Conservation (phyloP, 108 stramenopile species). For the Licmophora abbreviata region DNA sequence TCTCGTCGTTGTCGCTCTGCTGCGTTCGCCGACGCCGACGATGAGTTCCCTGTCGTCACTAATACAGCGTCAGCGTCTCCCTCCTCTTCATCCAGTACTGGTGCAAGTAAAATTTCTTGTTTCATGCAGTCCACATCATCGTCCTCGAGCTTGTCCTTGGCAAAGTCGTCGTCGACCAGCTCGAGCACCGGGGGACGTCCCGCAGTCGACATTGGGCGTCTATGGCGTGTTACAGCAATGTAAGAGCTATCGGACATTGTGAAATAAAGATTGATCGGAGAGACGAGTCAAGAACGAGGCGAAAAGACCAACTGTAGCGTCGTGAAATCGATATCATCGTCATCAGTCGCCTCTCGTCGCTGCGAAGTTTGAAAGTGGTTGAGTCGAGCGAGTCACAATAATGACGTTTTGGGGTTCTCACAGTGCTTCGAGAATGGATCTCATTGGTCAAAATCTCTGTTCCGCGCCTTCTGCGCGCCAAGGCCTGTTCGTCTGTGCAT, state of each 20-base stretch:
- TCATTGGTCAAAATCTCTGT: too few species aligned
- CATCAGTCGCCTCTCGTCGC: too few species aligned
- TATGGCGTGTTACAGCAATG: slow-evolving; percentile 52
- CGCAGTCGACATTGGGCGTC: slow-evolving; percentile 26
- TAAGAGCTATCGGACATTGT: slow-evolving; percentile 68
- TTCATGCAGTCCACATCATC: slow-evolving; percentile 62
- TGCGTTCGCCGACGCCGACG: slow-evolving; percentile 24
- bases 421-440: too few species aligned
- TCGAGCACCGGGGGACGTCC: slow-evolving; percentile 58
- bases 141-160: slow-evolving; percentile 55
- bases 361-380: too few species aligned
- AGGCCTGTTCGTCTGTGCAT: too few species aligned
- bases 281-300: too few species aligned
- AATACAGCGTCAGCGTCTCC: slow-evolving; percentile 74
- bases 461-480: too few species aligned
- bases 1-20: slow-evolving; percentile 57
- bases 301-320: too few species aligned
- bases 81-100: slow-evolving; percentile 64
- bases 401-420: too few species aligned
- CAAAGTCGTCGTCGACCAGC: slow-evolving; percentile 75
- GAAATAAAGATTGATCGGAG: too few species aligned
- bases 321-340: too few species aligned
- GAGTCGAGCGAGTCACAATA: too few species aligned
- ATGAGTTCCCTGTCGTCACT: slow-evolving; percentile 57
- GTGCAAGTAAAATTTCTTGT: slow-evolving; percentile 53